These are phyloP conservation scores for Cadophora malorum DNA, from an alignment of 2,329 filamentous ascomycete species.

Conservation along the genomic window DNA sequence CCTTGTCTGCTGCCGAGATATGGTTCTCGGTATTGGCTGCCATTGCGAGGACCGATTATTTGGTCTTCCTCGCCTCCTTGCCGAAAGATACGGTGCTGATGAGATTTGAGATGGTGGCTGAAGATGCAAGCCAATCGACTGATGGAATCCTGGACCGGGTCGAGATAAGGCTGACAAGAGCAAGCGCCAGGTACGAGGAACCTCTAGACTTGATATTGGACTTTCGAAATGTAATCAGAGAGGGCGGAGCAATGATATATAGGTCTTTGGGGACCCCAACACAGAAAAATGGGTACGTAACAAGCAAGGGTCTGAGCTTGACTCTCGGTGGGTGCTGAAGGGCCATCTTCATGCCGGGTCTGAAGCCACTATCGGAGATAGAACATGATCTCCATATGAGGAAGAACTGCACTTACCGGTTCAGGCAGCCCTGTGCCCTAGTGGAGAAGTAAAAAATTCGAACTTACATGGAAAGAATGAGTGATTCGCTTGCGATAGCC, in stretches of 20 bases:
- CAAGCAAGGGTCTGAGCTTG: background rate
- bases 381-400: background rate
- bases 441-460: background rate
- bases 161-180: background rate
- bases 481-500: background rate
- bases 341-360: background rate
- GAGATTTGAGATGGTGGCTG: background rate
- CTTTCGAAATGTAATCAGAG: background rate
- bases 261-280: background rate
- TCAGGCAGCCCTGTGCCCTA: background rate
- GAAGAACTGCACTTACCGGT: background rate
- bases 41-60: constrained; percentile 12
- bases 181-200: background rate
- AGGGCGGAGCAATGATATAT: background rate
- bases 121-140: background rate
- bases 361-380: constrained; percentile 2
- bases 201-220: background rate
- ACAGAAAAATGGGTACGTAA: background rate
- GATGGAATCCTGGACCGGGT: background rate
- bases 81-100: background rate
- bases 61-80: background rate
- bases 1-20: constrained; percentile 20
- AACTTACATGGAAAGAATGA: background rate
- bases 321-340: background rate
- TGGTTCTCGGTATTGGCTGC: constrained; percentile 14